phyloP scores from a whole-genome alignment of 305 asterid genomes.

The Salvia sclarea region DNA sequence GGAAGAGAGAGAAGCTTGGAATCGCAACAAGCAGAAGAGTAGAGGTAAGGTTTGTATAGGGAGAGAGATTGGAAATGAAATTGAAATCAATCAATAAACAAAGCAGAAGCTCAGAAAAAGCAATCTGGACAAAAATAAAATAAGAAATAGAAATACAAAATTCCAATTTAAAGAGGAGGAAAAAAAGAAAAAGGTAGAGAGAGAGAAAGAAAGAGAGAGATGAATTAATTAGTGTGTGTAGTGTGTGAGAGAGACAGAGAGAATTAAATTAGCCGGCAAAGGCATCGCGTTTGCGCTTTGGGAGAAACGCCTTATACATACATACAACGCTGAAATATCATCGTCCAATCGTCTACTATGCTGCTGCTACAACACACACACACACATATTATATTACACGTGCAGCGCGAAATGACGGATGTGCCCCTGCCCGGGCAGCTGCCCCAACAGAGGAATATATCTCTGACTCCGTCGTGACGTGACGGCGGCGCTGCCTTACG shows the following conservation, averaged over 20 bases:
- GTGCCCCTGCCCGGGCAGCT: conserved; percentile 28
- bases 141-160: too few relatives aligned
- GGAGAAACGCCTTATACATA: conserved; percentile 33
- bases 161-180: not conserved
- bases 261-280: conserved; percentile 39
- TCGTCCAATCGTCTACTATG: not conserved
- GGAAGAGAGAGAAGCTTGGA: conserved; percentile 28
- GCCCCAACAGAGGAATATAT: conserved; percentile 23
- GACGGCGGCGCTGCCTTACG: conserved; percentile 34
- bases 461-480: conserved; percentile 38
- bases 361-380: not conserved
- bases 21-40: conserved; percentile 38
- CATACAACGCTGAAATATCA: not conserved
- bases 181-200: conserved; percentile 13
- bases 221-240: conserved; percentile 27
- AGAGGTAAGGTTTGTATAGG: conserved; percentile 32
- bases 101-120: conserved; percentile 14
- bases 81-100: conserved; percentile 9
- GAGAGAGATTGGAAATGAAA: conserved; percentile 8
- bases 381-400: not conserved
- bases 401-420: conserved; percentile 28
- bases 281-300: conserved; percentile 34
- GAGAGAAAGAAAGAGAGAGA: conserved; percentile 5
- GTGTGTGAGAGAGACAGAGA: conserved; percentile 29
- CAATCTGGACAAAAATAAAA: not conserved